Evolutionary conservation across 2,329 filamentous ascomycete genomes (phyloP).

Genomic region (Ploettnerulaceae sp.): DNA sequence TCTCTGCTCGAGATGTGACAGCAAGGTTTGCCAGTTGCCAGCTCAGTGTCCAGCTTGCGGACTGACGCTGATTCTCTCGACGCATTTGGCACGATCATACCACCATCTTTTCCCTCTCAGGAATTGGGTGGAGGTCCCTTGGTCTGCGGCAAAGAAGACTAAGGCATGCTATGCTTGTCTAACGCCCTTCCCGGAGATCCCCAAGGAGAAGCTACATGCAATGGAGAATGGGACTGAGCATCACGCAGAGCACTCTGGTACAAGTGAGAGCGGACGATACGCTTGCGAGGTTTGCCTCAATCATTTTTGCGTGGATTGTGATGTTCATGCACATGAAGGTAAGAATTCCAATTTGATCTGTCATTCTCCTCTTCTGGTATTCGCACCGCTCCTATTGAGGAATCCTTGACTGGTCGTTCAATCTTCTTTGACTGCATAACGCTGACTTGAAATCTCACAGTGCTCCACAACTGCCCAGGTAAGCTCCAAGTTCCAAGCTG

Average conservation of each 20-base stretch:
- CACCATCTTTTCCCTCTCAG: constrained; percentile 86
- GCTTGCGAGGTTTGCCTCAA: constrained; percentile 80
- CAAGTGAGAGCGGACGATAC: constrained; percentile 83
- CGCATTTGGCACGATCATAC: constrained; percentile 87
- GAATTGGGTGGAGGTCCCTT: constrained; percentile 88
- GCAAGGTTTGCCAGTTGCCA: constrained; percentile 85
- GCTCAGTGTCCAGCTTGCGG: constrained; percentile 88
- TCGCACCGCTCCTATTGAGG: background rate
- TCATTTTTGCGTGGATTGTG: constrained; percentile 98
- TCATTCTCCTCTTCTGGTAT: background rate
- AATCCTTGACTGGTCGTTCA: background rate
- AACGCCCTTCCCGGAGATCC: constrained; percentile 56
- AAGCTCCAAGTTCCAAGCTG: background rate
- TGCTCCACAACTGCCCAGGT: constrained; percentile 17
- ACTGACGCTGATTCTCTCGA: constrained; percentile 88
- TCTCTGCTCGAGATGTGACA: constrained; percentile 79
- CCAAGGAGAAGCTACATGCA: background rate
- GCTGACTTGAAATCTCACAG: constrained; percentile 7
- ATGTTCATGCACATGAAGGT: constrained; percentile 82
- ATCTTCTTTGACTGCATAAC: too few relatives aligned
- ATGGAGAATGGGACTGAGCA: constrained; percentile 20
- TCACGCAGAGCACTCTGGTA: constrained; percentile 48
- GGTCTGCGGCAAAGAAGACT: constrained; percentile 58
- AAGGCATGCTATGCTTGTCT: constrained; percentile 74
- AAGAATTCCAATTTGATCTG: background rate